Conservation (phyloP, 2,329 filamentous ascomycete genomes). For the Sporothrix variecibatus region DNA sequence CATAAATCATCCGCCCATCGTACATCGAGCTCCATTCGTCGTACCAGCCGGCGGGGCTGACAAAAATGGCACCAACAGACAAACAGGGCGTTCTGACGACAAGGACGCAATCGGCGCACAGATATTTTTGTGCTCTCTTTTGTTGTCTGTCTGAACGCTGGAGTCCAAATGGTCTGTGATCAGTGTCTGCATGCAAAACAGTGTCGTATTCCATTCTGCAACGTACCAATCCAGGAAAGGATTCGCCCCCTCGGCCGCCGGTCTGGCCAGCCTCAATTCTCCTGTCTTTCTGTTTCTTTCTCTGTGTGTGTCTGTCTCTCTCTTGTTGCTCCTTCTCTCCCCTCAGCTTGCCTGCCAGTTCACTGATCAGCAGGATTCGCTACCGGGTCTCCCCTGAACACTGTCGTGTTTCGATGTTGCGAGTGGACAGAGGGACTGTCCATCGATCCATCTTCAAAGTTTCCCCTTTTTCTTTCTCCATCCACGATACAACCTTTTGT, state of each 20-base stretch:
- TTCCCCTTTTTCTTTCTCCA: not conserved
- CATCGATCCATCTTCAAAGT: not conserved
- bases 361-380: not conserved
- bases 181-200: not conserved
- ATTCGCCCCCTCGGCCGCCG: not conserved
- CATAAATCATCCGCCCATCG: not conserved
- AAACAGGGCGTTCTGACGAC: not conserved
- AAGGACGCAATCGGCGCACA: not conserved
- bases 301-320: too few species aligned
- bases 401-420: not conserved
- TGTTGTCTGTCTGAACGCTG: not conserved
- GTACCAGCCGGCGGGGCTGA: not conserved
- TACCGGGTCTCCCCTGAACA: not conserved
- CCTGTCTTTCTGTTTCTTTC: too few species aligned
- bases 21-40: not conserved
- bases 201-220: slow-evolving; percentile 5
- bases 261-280: not conserved
- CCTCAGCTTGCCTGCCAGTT: not conserved
- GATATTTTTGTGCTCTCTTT: not conserved
- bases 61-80: not conserved
- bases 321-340: not conserved
- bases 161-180: not conserved
- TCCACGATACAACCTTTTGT: not conserved
- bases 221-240: not conserved
- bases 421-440: not conserved